Evolutionary conservation across 129 eudicot species (phyloP), one percentile per base, ranked within the genome.

Genomic region (Artemisia annua): DNA sequence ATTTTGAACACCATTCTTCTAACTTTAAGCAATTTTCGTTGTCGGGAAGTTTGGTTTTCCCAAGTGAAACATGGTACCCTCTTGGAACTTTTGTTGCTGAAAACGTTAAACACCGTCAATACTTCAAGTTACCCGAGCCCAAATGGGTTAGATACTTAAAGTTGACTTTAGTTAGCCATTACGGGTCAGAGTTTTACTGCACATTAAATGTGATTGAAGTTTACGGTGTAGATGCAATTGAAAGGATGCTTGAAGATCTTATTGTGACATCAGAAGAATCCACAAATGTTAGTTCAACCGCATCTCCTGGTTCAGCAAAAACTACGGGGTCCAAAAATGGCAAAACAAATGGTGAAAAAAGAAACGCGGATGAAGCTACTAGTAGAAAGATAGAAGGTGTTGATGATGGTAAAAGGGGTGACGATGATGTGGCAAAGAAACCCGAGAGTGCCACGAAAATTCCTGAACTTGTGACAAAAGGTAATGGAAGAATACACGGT

Each of bases 231-330:
- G 99, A 94, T 80, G 99, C 96, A 30, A 88, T 94, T 24, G 99
- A 94, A 62, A 78, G 87, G 48, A 94, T 94, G 99, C 99, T 94
- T 69, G 99, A 88, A 79, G 99, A 90, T 85, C 89, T 94, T 73
- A 88, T 90, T 30, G 91, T 81, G 66, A 67, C 87, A 50, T 83
- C 96, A 13, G 91, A 78, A 56, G 89, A 85, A 73, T 79, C 91
- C 16, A 48, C 71, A 49, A 71, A 69, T 26, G 76, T 68, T 71
- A 88, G 85, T 69, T 75, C 87, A 54, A 84, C 89, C 11, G 69
- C 77, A 26, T 22, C 72, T 12, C 82, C 89, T n/a, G 66, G 76
- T 32, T 51, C 80, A 32, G 14, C 62, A 52, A 62, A 80, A 19
- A 79, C 82, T 52, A 35, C 80, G n/a, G 53, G 79, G 7, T 19